Evolutionary conservation across 2,329 filamentous ascomycete species (phyloP).

Genomic region (Sporothrix euskadiensis): DNA sequence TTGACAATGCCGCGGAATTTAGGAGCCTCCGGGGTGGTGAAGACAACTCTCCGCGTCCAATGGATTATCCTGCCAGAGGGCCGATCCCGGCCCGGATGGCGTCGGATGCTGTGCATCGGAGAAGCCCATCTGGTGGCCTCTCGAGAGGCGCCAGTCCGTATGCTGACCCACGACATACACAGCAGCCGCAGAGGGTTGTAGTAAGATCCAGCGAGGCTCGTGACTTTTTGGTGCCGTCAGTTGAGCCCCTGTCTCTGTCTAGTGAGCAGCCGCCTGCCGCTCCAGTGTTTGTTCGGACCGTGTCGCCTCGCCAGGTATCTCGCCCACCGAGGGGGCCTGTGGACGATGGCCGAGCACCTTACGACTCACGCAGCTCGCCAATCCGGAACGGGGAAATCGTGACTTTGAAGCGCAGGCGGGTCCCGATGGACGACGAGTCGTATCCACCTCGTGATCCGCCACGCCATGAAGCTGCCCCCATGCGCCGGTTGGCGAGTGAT

Average conservation of each 20-base stretch:
- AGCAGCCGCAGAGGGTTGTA: slow-evolving; percentile 7
- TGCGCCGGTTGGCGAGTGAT: neutral
- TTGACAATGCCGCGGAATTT: neutral
- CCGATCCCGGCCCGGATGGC: neutral
- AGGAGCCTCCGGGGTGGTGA: neutral
- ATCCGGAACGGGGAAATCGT: slow-evolving; percentile 6
- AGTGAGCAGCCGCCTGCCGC: slow-evolving; percentile 43
- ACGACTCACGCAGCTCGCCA: slow-evolving; percentile 2
- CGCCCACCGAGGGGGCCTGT: slow-evolving; percentile 1
- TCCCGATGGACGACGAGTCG: neutral
- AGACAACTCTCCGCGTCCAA: neutral
- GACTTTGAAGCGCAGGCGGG: slow-evolving; percentile 19
- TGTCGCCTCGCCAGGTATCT: slow-evolving; percentile 27
- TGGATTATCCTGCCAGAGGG: neutral
- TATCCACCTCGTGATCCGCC: neutral
- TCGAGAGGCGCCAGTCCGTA: slow-evolving; percentile 8
- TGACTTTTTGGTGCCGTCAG: slow-evolving; percentile 48
- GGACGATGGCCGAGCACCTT: neutral
- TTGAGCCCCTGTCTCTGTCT: slow-evolving; percentile 32
- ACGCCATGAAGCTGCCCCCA: neutral
- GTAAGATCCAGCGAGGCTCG: slow-evolving; percentile 37
- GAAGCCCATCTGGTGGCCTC: neutral
- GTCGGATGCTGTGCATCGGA: neutral
- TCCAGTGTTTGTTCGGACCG: slow-evolving; percentile 32
- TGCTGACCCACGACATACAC: neutral